Conservation (phyloP, 108 stramenopile genomes). For the Cyclotella atomus region DNA sequence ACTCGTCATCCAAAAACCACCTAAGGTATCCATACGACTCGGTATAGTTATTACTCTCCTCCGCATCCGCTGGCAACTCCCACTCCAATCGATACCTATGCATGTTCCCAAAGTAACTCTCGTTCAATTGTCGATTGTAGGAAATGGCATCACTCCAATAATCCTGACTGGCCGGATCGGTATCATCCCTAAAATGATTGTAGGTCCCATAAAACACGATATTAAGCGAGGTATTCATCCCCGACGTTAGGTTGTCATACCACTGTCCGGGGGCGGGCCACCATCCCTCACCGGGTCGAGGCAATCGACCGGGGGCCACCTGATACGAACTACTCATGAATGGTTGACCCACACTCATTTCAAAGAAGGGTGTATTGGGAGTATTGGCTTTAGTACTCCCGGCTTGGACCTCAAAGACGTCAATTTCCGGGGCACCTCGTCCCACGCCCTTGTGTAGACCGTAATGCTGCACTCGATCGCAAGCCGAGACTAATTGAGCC, state of each 20-base stretch:
- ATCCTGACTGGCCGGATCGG: slow-evolving; percentile 67
- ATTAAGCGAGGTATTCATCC: slow-evolving; percentile 82
- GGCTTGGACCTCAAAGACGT: slow-evolving; percentile 93
- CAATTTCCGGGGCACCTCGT: slow-evolving; percentile 98
- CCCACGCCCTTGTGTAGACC: slow-evolving; percentile 81
- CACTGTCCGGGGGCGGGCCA: slow-evolving; percentile 92
- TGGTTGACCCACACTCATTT: slow-evolving; percentile 86
- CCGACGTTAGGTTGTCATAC: slow-evolving; percentile 88
- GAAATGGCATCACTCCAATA: slow-evolving; percentile 96
- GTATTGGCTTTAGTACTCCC: slow-evolving; percentile 68
- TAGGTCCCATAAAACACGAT: slow-evolving; percentile 94
- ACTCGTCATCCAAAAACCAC: slow-evolving; percentile 93
- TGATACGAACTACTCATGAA: slow-evolving; percentile 86
- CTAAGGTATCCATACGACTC: slow-evolving; percentile 67
- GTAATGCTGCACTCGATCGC: slow-evolving; percentile 85
- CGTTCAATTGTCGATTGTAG: slow-evolving; percentile 82
- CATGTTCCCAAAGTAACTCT: slow-evolving; percentile 76
- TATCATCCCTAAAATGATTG: slow-evolving; percentile 83
- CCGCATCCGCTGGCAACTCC: slow-evolving; percentile 74
- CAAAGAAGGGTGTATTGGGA: slow-evolving; percentile 63
- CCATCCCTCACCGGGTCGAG: slow-evolving; percentile 76
- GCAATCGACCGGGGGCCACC: slow-evolving; percentile 85
- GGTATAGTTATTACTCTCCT: slow-evolving; percentile 35
- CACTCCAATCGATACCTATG: slow-evolving; percentile 95
- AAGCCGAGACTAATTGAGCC: slow-evolving; percentile 79